These are phyloP conservation scores for Pyracantha coccinea DNA, from an alignment of 331 rosid species.

Conservation along the genomic window DNA sequence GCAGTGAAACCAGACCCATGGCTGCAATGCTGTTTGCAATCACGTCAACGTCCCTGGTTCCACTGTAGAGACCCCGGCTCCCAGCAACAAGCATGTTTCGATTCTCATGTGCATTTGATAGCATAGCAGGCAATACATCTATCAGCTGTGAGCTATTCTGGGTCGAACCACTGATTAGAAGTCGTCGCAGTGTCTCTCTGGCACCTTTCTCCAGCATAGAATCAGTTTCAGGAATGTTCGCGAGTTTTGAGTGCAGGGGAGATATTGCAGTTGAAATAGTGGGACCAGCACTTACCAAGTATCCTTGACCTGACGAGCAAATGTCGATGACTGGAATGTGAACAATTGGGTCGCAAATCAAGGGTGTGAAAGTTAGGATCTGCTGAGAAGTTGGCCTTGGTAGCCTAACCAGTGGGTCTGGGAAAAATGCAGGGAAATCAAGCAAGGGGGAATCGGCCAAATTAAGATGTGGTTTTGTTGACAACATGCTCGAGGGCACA, in stretches of 20 bases:
- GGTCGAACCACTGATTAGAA: slow-evolving; percentile 72
- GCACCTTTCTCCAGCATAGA: slow-evolving; percentile 80
- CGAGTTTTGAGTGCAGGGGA: slow-evolving; percentile 62
- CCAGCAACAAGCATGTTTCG: slow-evolving; percentile 57
- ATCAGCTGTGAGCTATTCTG: slow-evolving; percentile 51
- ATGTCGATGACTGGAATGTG: slow-evolving; percentile 86
- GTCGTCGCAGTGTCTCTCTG: slow-evolving; percentile 79
- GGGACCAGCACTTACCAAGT: slow-evolving; percentile 88
- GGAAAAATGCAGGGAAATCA: slow-evolving; percentile 76
- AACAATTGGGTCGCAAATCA: slow-evolving; percentile 90
- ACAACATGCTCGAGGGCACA: slow-evolving; percentile 46
- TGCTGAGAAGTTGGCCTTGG: slow-evolving; percentile 71
- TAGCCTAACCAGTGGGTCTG: slow-evolving; percentile 65
- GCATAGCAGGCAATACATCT: slow-evolving; percentile 62
- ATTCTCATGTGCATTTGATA: slow-evolving; percentile 45
- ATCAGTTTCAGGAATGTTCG: slow-evolving; percentile 59
- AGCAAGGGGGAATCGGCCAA: slow-evolving; percentile 33
- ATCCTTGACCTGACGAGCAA: slow-evolving; percentile 93
- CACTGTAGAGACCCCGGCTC: slow-evolving; percentile 76
- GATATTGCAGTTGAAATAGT: slow-evolving; percentile 60
- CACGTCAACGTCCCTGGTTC: slow-evolving; percentile 54
- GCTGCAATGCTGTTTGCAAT: slow-evolving; percentile 83
- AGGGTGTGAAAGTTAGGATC: slow-evolving; percentile 85
- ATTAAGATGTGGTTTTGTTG: slow-evolving; percentile 50
- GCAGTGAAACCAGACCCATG: slow-evolving; percentile 66